Evolutionary conservation across 768 basidiomycete species (phyloP), one percentile per base, ranked within the genome.

Genomic region (Boletus coccyginus): DNA sequence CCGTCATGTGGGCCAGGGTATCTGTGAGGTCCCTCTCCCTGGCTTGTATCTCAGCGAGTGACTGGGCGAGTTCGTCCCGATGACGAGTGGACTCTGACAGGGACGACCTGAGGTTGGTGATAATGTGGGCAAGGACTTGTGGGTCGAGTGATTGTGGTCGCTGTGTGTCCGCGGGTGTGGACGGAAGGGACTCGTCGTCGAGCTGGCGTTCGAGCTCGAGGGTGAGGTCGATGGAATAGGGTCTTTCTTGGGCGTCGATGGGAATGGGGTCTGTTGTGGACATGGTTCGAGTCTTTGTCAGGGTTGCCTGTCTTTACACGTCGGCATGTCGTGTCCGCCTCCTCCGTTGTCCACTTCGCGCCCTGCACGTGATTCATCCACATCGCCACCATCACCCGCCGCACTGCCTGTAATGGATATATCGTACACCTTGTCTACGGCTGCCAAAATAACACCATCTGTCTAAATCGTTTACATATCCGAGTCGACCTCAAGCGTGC

Each of bases 141-240:
- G 88, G 81, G 68, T 94, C 92, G 45, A 92, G 78, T 1, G 85
- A 82, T 44, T 77, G 75, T 32, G 78, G 73, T 65, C 81, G 68
- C 53, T 71, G 60, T 59, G 58, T 32, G 50, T 65, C 54, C 42
- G 51, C 60, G 19, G 78, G 77, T 0, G 78, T 76, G 44, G 78
- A 78, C 2, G 81, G 76, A 2, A 75, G 77, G 5, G 82, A 82
- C 48, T 89, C 88, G 66, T 79, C 77, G 44, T 84, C 78, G 40
- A 93, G 81, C 72, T 90, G 83, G 50, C 81, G 84, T 67, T 93
- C 91, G 59, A 93, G 83, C 63, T 90, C 89, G 58, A 93, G 80
- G 46, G 83, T 82, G 57, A 90, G 81, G 72, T 93, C 90, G 66
- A 92, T 90, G 32, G 88, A 90, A 46, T 64, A 73, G 2, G 74